A percentile compares a stretch with the other conserved stretches of the same genome.
phyloP scores from a whole-genome alignment of 2,329 filamentous ascomycete species.

The Fusarium humuli region DNA sequence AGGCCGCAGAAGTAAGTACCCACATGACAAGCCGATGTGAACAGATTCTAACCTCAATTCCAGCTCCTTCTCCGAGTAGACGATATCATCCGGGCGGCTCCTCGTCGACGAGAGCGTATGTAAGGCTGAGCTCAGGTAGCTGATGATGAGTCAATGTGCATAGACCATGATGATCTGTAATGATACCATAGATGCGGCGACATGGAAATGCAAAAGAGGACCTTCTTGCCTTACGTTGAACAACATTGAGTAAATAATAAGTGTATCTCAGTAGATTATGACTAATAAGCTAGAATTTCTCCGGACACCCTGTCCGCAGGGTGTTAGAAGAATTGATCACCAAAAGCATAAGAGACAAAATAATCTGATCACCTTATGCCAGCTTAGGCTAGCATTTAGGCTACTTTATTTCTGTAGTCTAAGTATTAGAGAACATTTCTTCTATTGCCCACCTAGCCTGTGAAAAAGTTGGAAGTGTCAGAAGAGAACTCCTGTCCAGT shows the following conservation, averaged over 20 bases:
- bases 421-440: too few species aligned
- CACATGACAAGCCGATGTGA: too few species aligned
- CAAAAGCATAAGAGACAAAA: too few species aligned
- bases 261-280: not conserved
- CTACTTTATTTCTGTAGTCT: too few species aligned
- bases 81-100: slow-evolving; percentile 96
- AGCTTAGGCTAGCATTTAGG: too few species aligned
- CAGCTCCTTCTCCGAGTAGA: slow-evolving; percentile 92
- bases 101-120: slow-evolving; percentile 65
- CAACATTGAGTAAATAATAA: slow-evolving; percentile 3
- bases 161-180: slow-evolving; percentile 53
- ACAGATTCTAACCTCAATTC: slow-evolving; percentile 37
- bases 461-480: not conserved
- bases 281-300: not conserved
- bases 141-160: slow-evolving; percentile 43
- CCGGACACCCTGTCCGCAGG: not conserved
- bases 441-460: too few species aligned
- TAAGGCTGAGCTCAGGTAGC: slow-evolving; percentile 43
- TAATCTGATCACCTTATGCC: too few species aligned
- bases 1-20: slow-evolving; percentile 88
- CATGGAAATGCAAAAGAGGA: slow-evolving; percentile 47
- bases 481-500: not conserved
- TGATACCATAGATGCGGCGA: slow-evolving; percentile 54
- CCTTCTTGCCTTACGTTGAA: slow-evolving; percentile 41
- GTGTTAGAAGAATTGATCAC: too few species aligned